Conservation (phyloP, 1,139 yeast species). For the Blastobotrys niveus region DNA sequence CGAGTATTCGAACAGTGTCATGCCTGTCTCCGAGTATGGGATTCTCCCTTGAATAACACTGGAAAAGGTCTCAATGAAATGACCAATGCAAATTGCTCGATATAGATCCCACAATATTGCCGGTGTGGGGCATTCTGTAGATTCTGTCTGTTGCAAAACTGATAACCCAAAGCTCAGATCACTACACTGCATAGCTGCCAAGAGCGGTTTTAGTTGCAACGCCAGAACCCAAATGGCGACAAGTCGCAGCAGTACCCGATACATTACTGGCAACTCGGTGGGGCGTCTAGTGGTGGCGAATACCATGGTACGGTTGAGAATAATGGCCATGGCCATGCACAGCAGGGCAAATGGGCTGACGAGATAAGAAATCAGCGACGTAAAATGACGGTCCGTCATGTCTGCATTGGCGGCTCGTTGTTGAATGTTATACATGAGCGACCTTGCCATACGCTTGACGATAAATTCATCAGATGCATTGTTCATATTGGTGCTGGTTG, state of each 20-base stretch:
- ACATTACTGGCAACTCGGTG: constrained; percentile 29
- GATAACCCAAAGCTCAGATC: constrained; percentile 19
- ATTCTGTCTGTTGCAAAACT: constrained; percentile 19
- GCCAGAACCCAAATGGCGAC: constrained; percentile 38
- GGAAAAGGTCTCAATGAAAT: constrained; percentile 64
- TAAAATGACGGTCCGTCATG: constrained; percentile 25
- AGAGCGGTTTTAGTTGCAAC: constrained; percentile 36
- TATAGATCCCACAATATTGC: constrained; percentile 61
- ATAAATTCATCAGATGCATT: constrained; percentile 16
- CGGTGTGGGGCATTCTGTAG: constrained; percentile 29
- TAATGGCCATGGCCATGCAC: constrained; percentile 59
- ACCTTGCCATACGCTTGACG: constrained; percentile 19
- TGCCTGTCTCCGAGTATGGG: constrained; percentile 61
- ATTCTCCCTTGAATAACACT: constrained; percentile 53
- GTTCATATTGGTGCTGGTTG: not conserved
- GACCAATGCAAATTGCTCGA: constrained; percentile 54
- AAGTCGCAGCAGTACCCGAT: constrained; percentile 36
- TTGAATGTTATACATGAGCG: constrained; percentile 22
- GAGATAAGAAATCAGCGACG: constrained; percentile 33
- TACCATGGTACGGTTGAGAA: constrained; percentile 58
- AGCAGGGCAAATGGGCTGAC: constrained; percentile 46
- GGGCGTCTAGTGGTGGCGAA: constrained; percentile 56
- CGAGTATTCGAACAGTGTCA: constrained; percentile 69
- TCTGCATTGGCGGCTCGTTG: constrained; percentile 26
- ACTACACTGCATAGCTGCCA: constrained; percentile 39